Percentiles rank a stretch among this genome's conserved stretches.
Conservation (phyloP, 768 basidiomycete species). For the Boletus sensibilis region DNA sequence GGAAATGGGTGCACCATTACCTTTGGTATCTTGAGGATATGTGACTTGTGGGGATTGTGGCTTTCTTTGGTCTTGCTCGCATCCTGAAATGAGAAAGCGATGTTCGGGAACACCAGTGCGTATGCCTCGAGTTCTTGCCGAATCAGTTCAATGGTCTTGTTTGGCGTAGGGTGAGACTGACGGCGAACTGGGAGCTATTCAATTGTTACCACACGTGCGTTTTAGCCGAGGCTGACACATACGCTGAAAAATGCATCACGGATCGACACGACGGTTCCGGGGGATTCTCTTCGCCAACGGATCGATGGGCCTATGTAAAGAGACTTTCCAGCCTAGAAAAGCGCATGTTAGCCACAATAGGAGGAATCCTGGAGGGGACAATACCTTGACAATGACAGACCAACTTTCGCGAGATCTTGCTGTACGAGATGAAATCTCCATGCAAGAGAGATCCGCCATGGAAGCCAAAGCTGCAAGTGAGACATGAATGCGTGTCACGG, state of each 20-base stretch:
- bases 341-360: background rate
- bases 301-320: constrained; percentile 73
- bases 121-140: constrained; percentile 71
- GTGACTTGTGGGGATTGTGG: constrained; percentile 38
- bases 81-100: constrained; percentile 69
- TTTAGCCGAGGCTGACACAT: constrained; percentile 23
- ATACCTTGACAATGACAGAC: constrained; percentile 78
- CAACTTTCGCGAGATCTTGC: constrained; percentile 59
- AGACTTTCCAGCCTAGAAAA: constrained; percentile 55
- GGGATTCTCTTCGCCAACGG: constrained; percentile 68
- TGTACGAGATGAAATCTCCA: constrained; percentile 85
- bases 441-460: constrained; percentile 69
- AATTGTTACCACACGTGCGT: constrained; percentile 4
- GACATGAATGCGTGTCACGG: constrained; percentile 9
- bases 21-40: constrained; percentile 62
- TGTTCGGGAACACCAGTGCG: constrained; percentile 68
- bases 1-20: constrained; percentile 39
- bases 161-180: constrained; percentile 59
- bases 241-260: constrained; percentile 92
- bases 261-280: constrained; percentile 80
- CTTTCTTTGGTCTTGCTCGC: constrained; percentile 38
- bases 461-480: constrained; percentile 70
- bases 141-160: constrained; percentile 63
- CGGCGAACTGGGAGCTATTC: constrained; percentile 78
- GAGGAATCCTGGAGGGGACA: constrained; percentile 4